Evolutionary conservation across 208 protist genomes (phyloP).

Genomic region (Herpetomonas muscarum): DNA sequence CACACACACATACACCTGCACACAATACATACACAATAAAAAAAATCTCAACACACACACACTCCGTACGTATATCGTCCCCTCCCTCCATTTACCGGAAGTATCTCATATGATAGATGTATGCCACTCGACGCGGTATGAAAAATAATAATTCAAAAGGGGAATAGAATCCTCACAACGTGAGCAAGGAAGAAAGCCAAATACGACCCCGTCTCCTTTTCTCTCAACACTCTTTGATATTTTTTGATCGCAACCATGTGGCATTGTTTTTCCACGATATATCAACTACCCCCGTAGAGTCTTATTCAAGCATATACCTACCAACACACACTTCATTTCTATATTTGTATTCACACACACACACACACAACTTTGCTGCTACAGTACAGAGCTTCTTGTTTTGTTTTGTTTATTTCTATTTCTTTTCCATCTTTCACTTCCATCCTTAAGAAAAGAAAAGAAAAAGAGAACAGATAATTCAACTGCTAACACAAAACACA

Average conservation of each 20-base stretch:
- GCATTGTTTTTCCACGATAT: slow-evolving; percentile 5
- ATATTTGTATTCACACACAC: background rate
- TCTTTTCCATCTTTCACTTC: background rate
- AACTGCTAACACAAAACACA: background rate
- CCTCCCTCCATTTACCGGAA: too few species aligned
- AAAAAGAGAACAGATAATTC: background rate
- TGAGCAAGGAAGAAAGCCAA: too few species aligned
- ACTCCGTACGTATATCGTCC: too few species aligned
- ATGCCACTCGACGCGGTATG: too few species aligned
- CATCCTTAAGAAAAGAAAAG: background rate
- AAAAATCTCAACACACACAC: too few species aligned
- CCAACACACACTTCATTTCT: background rate
- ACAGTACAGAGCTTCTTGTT: background rate
- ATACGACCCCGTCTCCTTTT: slow-evolving; percentile 3
- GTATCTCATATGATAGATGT: too few species aligned
- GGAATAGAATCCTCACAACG: too few species aligned
- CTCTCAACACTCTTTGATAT: background rate
- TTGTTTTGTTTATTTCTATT: background rate
- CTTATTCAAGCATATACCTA: too few species aligned
- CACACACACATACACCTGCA: too few species aligned
- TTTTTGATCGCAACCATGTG: slow-evolving; percentile 3
- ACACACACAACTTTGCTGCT: background rate
- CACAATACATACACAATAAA: too few species aligned
- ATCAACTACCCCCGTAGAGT: too few species aligned
- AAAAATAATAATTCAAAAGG: too few species aligned